These are phyloP conservation scores for Danielia reshetovae DNA, from an alignment of 805 yeast genomes.

Conservation along the genomic window DNA sequence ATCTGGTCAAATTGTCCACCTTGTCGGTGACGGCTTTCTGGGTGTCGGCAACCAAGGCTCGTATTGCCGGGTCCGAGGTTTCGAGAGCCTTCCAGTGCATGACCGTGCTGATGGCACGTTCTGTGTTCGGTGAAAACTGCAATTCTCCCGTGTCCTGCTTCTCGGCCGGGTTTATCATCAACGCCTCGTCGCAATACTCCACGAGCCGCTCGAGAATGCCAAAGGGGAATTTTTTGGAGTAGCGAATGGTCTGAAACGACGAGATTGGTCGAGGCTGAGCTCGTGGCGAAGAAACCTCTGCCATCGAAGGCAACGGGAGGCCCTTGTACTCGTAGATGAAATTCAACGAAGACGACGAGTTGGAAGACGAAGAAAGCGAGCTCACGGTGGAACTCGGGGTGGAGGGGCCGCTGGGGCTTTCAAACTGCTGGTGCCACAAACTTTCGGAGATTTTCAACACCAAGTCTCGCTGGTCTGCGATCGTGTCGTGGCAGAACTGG, in stretches of 20 bases:
- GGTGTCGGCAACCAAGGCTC: slow-evolving; percentile 63
- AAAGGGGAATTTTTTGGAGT: slow-evolving; percentile 54
- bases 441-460: slow-evolving; percentile 44
- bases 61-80: slow-evolving; percentile 63
- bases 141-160: slow-evolving; percentile 43
- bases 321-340: slow-evolving; percentile 53
- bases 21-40: slow-evolving; percentile 57
- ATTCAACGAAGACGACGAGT: slow-evolving; percentile 3
- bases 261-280: slow-evolving; percentile 5
- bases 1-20: slow-evolving; percentile 63
- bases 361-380: slow-evolving; percentile 19
- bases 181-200: slow-evolving; percentile 71
- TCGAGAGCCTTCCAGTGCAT: slow-evolving; percentile 42
- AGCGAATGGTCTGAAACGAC: slow-evolving; percentile 32
- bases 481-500: slow-evolving; percentile 67
- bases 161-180: slow-evolving; percentile 57
- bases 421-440: slow-evolving; percentile 20
- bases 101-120: slow-evolving; percentile 48
- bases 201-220: slow-evolving; percentile 54
- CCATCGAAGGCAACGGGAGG: slow-evolving; percentile 40
- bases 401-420: slow-evolving; percentile 12
- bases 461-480: slow-evolving; percentile 63
- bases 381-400: slow-evolving; percentile 13
- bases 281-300: slow-evolving; percentile 14
- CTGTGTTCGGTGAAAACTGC: slow-evolving; percentile 57